phyloP scores from a whole-genome alignment of 305 asterid species.

The Euphrasia arctica region DNA sequence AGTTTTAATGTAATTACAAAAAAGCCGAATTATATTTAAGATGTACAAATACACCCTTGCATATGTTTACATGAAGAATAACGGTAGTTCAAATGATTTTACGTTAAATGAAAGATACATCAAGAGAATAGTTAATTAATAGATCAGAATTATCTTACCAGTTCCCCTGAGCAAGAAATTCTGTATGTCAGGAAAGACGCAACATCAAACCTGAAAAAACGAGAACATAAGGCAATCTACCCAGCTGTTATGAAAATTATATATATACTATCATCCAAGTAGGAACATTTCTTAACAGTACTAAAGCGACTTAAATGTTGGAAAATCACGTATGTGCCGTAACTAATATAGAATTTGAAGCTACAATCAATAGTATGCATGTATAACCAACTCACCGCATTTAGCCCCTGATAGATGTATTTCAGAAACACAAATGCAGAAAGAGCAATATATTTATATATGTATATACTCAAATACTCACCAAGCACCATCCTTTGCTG shows the following conservation, averaged over 20 bases:
- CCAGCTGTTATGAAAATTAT: neutral
- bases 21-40: neutral
- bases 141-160: conserved; percentile 39
- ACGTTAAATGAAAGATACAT: conserved; percentile 1
- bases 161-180: conserved; percentile 50
- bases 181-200: conserved; percentile 56
- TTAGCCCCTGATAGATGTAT: conserved; percentile 4
- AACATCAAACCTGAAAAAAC: conserved; percentile 66
- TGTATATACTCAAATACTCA: conserved; percentile 30
- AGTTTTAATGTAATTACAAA: neutral
- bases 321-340: too few species aligned
- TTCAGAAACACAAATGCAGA: neutral
- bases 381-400: neutral
- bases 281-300: neutral
- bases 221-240: conserved; percentile 18
- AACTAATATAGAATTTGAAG: too few species aligned
- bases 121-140: neutral
- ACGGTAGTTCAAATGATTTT: neutral
- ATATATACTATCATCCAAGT: neutral
- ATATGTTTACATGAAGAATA: neutral
- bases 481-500: conserved; percentile 86
- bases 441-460: neutral
- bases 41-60: neutral
- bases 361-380: too few species aligned
- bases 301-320: neutral